Evolutionary conservation across 331 rosid species (phyloP), one percentile per base, ranked within the genome.

Genomic region (Quercus phellos): DNA sequence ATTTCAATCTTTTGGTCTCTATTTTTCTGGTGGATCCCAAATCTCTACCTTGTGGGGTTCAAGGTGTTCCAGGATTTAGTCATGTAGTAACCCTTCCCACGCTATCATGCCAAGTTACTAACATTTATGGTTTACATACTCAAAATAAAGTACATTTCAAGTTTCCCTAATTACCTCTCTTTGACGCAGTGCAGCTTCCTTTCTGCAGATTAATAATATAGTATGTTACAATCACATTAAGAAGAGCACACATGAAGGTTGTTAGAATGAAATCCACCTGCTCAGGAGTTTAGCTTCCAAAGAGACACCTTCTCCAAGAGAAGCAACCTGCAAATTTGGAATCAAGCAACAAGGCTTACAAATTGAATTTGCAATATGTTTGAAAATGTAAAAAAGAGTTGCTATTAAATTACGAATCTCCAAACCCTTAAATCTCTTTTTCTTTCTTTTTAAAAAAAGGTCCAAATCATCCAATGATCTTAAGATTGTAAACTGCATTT

Each of bases 241-340:
- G 60, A 77, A 46, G 76, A 67, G 55, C 50, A 51, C 69, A 75
- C 58, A 43, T 34, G 78, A 69, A 82, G 82, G 54, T 58, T 46
- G 71, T 67, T 80, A 77, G 35, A 79, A 79, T 84, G 64, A 29
- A 81, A 84, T 81, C 79, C 74, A 90, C 98, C 98, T 90, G 97
- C 98, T 92, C 88, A 94, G 82, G 79, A 94, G 97, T 88, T 94
- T 94, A 78, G 98, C 98, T 86, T 94, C 98, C 90, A 94, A 89
- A 71, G 98, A 94, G 78, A 89, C 91, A 76, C 96, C 98, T 87
- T 94, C 97, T 67, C 93, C 98, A 35, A 92, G 93, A 16, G 96
- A 85, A 82, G 97, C 91, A 87, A 94, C 97, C 98, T 94, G 80
- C 82, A 77, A 77, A 74, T 73, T 73, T 74, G 16, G 55, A 82